Evolutionary conservation across 805 yeast species (phyloP).

Genomic region (Candida pseudoglaebosa): DNA sequence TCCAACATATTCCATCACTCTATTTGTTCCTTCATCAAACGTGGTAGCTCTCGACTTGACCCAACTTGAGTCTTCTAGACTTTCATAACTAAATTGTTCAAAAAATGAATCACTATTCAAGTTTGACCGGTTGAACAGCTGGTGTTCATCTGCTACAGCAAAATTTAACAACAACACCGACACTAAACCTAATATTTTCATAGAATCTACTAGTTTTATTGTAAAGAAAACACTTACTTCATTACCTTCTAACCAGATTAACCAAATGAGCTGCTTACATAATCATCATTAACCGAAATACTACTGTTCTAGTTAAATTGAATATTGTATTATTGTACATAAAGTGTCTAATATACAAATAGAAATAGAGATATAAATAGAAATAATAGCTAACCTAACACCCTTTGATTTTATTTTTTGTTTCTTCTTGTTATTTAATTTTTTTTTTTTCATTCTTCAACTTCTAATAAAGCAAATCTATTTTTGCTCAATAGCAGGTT

Average conservation of each 20-base stretch:
- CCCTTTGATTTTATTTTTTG: too few species aligned
- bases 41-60: conserved; percentile 53
- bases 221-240: too few species aligned
- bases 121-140: conserved; percentile 30
- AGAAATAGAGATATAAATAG: too few species aligned
- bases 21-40: conserved; percentile 36
- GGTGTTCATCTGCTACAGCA: background rate
- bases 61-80: conserved; percentile 30
- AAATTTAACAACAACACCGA: background rate
- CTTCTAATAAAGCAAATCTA: conserved; percentile 36
- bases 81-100: conserved; percentile 52
- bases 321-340: too few species aligned
- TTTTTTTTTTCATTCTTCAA: conserved; percentile 34
- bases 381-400: too few species aligned
- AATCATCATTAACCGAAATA: too few species aligned
- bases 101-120: conserved; percentile 48
- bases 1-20: conserved; percentile 55
- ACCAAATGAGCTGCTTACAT: background rate
- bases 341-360: background rate
- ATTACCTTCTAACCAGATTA: too few species aligned
- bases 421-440: conserved; percentile 9
- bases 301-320: too few species aligned
- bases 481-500: conserved; percentile 12
- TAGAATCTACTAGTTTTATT: background rate
- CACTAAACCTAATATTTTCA: background rate